Base-by-base conservation (phyloP, 805 yeast genomes). In the Monosporozyma aquatica region DNA sequence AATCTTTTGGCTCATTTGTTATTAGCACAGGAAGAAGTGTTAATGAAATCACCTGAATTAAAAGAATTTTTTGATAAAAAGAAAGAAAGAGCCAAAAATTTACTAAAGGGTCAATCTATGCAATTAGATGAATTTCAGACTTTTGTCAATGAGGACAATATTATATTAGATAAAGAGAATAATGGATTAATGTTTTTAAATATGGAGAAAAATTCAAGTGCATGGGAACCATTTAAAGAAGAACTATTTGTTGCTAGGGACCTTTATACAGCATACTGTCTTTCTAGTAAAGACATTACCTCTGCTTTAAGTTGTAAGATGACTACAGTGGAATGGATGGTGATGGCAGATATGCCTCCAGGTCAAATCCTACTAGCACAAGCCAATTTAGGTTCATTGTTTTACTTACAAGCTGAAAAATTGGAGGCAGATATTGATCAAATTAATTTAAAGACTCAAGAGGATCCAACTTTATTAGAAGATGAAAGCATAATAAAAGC, bases 231-330 rank as follows among this genome's bases (percentile, higher is more conserved):
- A 3, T 87, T 84, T 58, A 68, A 79, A 28, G 85, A 82, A 44
- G 95, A 87, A 52, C 73, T 82, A 47, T 80, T 87, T 58, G 76
- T 79, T 43, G 81, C 86, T 1, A 70, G 90, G 61, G 95, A 87
- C 51, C 55, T 85, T 43, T 75, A 80, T 49, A 78, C 84, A 3
- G 87, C 92, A 2, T 66, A 79, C 30, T 80, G 83, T 47, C 62
- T 86, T 43, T 71, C 82, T 1, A 68, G 77, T 13, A 86, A 86
- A n/a, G 87, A 82, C 56, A 65, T 78, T 40, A 65, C 73, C 15
- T 64, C 74, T 37, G 87, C 89, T 1, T 64, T 79, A 15, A 66
- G 74, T 40, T 70, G 82, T 37, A 80, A 80, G 50, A 66, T 76
- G 48, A 70, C 78, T 23, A 75, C 84, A 43, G 78, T 81, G 8